Evolutionary conservation across 768 basidiomycete genomes (phyloP).

Genomic region (Zangia roseola): DNA sequence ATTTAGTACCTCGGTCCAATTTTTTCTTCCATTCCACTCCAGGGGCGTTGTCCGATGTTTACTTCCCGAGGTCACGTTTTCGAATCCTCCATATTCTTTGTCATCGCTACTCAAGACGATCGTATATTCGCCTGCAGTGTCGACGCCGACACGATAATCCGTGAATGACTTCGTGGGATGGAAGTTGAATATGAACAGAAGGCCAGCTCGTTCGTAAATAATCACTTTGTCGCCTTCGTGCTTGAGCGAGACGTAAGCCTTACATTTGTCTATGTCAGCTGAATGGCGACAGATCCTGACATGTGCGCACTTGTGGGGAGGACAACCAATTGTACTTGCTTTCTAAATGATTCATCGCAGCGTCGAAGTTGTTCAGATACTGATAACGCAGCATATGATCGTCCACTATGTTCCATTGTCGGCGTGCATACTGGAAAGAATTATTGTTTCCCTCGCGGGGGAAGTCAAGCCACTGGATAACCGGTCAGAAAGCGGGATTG

Average conservation of each 20-base stretch:
- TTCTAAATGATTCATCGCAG: conserved; percentile 86
- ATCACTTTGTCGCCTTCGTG: conserved; percentile 91
- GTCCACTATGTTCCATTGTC: conserved; percentile 96
- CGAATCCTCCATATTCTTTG: conserved; percentile 86
- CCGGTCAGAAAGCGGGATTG: neutral
- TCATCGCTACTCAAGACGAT: conserved; percentile 85
- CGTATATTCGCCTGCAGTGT: conserved; percentile 80
- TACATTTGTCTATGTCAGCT: conserved; percentile 8
- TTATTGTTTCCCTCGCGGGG: conserved; percentile 94
- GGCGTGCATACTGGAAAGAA: conserved; percentile 95
- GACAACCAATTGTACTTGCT: conserved; percentile 82
- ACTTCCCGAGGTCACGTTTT: conserved; percentile 62
- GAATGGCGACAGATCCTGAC: neutral
- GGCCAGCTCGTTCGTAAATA: conserved; percentile 89
- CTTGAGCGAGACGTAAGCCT: conserved; percentile 94
- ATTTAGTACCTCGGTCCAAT: conserved; percentile 74
- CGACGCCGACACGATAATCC: conserved; percentile 92
- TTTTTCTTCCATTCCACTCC: conserved; percentile 92
- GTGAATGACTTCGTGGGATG: conserved; percentile 87
- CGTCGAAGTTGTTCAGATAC: conserved; percentile 93
- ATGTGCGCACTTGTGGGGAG: conserved; percentile 60
- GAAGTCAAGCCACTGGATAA: conserved; percentile 93
- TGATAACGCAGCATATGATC: conserved; percentile 84
- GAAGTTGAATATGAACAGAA: conserved; percentile 98
- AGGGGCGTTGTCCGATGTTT: conserved; percentile 78